phyloP scores from a whole-genome alignment of 2,329 filamentous ascomycete genomes.

The Colletotrichum cereale region DNA sequence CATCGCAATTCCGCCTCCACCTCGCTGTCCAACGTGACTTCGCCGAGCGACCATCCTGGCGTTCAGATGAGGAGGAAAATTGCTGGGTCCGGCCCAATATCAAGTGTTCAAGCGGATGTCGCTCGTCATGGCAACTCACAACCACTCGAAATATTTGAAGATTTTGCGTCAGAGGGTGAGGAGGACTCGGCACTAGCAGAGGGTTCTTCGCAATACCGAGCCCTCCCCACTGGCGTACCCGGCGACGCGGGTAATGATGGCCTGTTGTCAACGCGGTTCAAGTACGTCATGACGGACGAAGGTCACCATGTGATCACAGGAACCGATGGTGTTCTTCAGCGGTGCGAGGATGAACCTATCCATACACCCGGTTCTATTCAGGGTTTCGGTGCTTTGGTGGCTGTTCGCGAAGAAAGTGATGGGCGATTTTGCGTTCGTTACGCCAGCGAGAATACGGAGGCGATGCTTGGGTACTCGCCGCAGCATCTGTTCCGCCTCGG shows the following conservation, averaged over 20 bases:
- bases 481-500: conserved; percentile 79
- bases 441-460: conserved; percentile 84
- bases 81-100: conserved; percentile 54
- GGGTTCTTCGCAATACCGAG: conserved; percentile 13
- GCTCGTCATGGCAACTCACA: conserved; percentile 52
- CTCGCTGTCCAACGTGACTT: conserved; percentile 26
- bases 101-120: conserved; percentile 60
- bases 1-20: conserved; percentile 28
- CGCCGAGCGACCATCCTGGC: conserved; percentile 42
- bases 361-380: conserved; percentile 88
- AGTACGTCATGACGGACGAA: conserved; percentile 79
- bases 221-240: not conserved
- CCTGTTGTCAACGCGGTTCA: conserved; percentile 79
- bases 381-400: conserved; percentile 82
- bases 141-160: conserved; percentile 48
- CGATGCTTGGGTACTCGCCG: conserved; percentile 82
- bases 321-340: conserved; percentile 78
- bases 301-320: conserved; percentile 89
- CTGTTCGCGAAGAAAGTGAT: conserved; percentile 76
- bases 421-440: conserved; percentile 78
- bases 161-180: conserved; percentile 46
- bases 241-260: conserved; percentile 16
- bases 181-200: conserved; percentile 12
- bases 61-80: conserved; percentile 49
- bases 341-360: conserved; percentile 92